Evolutionary conservation across 129 eudicot species (phyloP).

Genomic region (Silybum marianum): DNA sequence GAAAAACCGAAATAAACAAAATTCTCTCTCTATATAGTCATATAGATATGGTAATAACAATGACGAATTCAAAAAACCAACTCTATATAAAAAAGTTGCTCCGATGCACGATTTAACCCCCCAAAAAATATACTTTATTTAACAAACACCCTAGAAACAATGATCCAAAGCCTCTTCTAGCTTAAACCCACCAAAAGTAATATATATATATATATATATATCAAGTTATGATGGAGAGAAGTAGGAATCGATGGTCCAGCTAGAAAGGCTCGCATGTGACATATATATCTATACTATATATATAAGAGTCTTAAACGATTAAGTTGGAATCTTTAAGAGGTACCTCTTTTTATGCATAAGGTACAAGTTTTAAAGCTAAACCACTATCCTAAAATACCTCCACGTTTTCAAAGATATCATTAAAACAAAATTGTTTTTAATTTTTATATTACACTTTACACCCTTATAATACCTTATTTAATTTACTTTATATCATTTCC

Average conservation of each 20-base stretch:
- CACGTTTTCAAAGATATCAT: no score
- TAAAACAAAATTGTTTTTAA: no score
- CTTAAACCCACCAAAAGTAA: conserved; percentile 36
- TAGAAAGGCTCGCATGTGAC: conserved; percentile 34
- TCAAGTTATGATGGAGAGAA: conserved; percentile 24
- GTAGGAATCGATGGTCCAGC: conserved; percentile 45
- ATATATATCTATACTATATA: conserved; percentile 10
- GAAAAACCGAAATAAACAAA: background rate
- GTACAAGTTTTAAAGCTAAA: no score
- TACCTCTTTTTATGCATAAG: no score
- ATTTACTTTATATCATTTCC: no score
- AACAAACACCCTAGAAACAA: conserved; percentile 12
- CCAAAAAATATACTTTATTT: background rate
- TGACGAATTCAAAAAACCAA: background rate
- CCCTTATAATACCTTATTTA: no score
- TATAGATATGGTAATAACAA: background rate
- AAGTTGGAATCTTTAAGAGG: no score
- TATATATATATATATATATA: conserved; percentile 17
- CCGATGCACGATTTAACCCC: background rate
- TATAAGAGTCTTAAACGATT: no score
- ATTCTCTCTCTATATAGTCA: background rate
- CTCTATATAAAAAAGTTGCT: conserved; percentile 11
- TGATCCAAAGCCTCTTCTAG: conserved; percentile 28
- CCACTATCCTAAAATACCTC: no score
- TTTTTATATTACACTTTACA: no score